phyloP scores from a whole-genome alignment of 2,329 filamentous ascomycete genomes.

The Paecilomyces niveus region DNA sequence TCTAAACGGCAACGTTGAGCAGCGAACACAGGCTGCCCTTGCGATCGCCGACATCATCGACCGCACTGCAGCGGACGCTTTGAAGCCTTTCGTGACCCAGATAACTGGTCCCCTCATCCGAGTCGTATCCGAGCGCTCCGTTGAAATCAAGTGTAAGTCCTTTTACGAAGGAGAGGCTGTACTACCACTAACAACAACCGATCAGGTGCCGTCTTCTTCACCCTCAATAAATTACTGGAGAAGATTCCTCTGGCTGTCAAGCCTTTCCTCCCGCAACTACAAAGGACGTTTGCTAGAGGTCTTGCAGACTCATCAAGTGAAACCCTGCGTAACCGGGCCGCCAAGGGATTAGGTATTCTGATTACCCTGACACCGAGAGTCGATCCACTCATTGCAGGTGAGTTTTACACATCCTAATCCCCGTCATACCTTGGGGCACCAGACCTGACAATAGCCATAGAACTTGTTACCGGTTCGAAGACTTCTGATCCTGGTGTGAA shows the following conservation, averaged over 20 bases:
- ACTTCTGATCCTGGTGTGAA: slow-evolving; percentile 79
- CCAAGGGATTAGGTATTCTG: slow-evolving; percentile 86
- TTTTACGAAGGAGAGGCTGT: background rate
- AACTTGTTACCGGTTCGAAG: slow-evolving; percentile 92
- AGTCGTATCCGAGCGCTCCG: slow-evolving; percentile 92
- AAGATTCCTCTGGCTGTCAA: slow-evolving; percentile 95
- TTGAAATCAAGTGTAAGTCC: slow-evolving; percentile 69
- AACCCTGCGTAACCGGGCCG: slow-evolving; percentile 75
- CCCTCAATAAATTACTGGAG: slow-evolving; percentile 88
- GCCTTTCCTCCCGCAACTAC: slow-evolving; percentile 92
- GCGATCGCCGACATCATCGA: slow-evolving; percentile 96
- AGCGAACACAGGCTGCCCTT: slow-evolving; percentile 83
- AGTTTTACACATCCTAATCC: slow-evolving; percentile 4
- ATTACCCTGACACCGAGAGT: slow-evolving; percentile 95
- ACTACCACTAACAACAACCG: slow-evolving; percentile 13
- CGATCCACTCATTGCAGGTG: slow-evolving; percentile 73
- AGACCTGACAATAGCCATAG: slow-evolving; percentile 36
- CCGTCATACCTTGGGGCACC: background rate
- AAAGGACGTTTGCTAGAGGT: slow-evolving; percentile 94
- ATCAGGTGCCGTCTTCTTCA: slow-evolving; percentile 75
- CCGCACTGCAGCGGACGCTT: slow-evolving; percentile 74
- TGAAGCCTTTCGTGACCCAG: slow-evolving; percentile 93
- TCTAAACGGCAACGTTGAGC: slow-evolving; percentile 91
- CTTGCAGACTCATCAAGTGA: slow-evolving; percentile 91
- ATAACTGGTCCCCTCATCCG: slow-evolving; percentile 96